phyloP scores from a whole-genome alignment of 768 basidiomycete genomes.

The Pleurotus citrinopileatus region DNA sequence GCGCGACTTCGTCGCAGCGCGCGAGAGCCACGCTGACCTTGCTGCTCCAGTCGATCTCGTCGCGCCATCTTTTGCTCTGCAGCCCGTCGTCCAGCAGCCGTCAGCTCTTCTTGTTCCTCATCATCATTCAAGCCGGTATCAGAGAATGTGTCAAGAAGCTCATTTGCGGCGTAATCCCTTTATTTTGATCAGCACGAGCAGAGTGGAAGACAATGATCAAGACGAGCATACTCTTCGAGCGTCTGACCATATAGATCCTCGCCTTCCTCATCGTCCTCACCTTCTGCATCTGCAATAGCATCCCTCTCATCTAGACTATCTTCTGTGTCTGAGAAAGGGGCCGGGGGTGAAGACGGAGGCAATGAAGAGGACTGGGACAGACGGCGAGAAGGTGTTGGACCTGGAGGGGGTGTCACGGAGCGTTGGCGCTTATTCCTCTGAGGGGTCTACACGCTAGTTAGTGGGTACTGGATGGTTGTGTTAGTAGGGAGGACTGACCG shows the following conservation, averaged over 20 bases:
- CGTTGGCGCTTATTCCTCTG: slow-evolving; percentile 63
- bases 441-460: slow-evolving; percentile 31
- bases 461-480: slow-evolving; percentile 38
- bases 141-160: slow-evolving; percentile 83
- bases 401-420: slow-evolving; percentile 50
- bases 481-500: slow-evolving; percentile 12
- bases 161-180: slow-evolving; percentile 86
- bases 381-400: slow-evolving; percentile 45
- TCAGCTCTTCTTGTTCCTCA: slow-evolving; percentile 62
- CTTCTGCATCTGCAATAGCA: slow-evolving; percentile 61
- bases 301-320: slow-evolving; percentile 74
- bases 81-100: slow-evolving; percentile 67
- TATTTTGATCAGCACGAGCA: slow-evolving; percentile 8
- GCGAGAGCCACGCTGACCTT: slow-evolving; percentile 65
- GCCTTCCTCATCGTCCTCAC: slow-evolving; percentile 65
- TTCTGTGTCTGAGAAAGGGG: slow-evolving; percentile 84
- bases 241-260: slow-evolving; percentile 89
- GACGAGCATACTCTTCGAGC: slow-evolving; percentile 58
- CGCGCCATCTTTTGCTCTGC: slow-evolving; percentile 88
- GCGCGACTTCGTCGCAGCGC: slow-evolving; percentile 78
- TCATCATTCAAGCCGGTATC: slow-evolving; percentile 86
- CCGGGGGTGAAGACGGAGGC: slow-evolving; percentile 82
- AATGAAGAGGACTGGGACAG: slow-evolving; percentile 66
- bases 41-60: slow-evolving; percentile 74
- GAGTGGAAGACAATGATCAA: slow-evolving; percentile 1